Conservation (phyloP, 1,284 basidiomycete genomes). For the Puccinia horiana region DNA sequence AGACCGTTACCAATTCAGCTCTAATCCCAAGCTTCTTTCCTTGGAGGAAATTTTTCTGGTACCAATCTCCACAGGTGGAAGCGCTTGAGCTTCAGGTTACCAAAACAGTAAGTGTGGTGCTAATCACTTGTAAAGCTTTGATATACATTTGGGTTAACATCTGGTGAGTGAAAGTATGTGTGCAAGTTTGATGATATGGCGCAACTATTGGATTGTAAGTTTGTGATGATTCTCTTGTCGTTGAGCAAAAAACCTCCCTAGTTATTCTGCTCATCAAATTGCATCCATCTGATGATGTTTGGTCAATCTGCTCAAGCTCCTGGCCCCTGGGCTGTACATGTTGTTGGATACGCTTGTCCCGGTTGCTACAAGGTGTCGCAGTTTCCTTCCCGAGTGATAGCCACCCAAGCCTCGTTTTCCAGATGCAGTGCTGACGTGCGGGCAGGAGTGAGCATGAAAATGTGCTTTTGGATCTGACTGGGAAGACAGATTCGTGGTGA, state of each 20-base stretch:
- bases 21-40: neutral
- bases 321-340: neutral
- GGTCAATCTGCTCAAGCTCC: too few relatives aligned
- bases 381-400: too few relatives aligned
- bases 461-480: too few relatives aligned
- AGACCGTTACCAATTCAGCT: neutral
- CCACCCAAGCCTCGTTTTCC: too few relatives aligned
- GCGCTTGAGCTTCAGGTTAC: neutral
- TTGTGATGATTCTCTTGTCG: too few relatives aligned
- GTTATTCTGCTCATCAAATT: neutral
- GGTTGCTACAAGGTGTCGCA: neutral
- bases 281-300: neutral
- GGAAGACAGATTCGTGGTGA: too few relatives aligned
- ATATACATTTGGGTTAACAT: neutral
- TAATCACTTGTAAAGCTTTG: neutral
- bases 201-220: too few relatives aligned
- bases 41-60: neutral
- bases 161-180: neutral
- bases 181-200: too few relatives aligned
- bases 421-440: too few relatives aligned
- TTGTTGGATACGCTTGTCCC: neutral
- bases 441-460: too few relatives aligned
- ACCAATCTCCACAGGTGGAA: slow-evolving; percentile 6
- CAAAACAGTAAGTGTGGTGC: neutral
- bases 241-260: neutral